Base-by-base conservation (phyloP, 768 basidiomycete genomes). In the Naganishia vaughanmartiniae region DNA sequence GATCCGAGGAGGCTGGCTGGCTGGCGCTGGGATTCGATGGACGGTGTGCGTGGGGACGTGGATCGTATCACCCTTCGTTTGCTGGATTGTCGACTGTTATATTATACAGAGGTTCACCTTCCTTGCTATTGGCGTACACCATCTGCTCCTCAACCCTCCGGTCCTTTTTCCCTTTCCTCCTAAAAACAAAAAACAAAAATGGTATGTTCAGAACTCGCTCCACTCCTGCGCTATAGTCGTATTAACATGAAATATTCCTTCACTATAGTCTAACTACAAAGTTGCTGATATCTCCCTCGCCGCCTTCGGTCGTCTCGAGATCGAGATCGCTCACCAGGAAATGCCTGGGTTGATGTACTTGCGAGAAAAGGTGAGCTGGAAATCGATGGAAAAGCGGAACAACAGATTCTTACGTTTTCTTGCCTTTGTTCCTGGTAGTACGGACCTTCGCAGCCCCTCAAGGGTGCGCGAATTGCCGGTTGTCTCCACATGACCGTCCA, bases 281-380 rank as follows among this genome's bases (percentile, higher is more conserved):
- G 92, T 95, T 77, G 88, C 92, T 83, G 93, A 93, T 81, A 85
- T 95, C 78, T 98, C 94, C 78, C 91, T 99, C 81, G 96, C 96
- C 81, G 95, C 95, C 72, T 99, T 97, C 84, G 79, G 75, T 46
- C 65, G 73, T 36, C 53, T 34, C 33, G 36, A 60, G 33, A 6
- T 45, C 53, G 42, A 95, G 85, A 91, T 99, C 83, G 95, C 95
- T 73, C 95, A 99, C 89, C 77, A 75, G 57, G 83, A 83, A 78
- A 94, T 95, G 82, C 75, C 81, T 69, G 75, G 93, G 77, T 89
- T 98, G 81, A 93, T 97, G 87, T 91, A 91, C 84, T 84, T 96
- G 84, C 87, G 93, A 76, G 77, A 86, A 73, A 95, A 95, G 87
- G 92, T 92, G 75, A 28, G 79, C 34, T 26, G 60, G 17, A 26